Evolutionary conservation across 306 rosid genomes (phyloP).

Genomic region (Adenanthera pavonina): DNA sequence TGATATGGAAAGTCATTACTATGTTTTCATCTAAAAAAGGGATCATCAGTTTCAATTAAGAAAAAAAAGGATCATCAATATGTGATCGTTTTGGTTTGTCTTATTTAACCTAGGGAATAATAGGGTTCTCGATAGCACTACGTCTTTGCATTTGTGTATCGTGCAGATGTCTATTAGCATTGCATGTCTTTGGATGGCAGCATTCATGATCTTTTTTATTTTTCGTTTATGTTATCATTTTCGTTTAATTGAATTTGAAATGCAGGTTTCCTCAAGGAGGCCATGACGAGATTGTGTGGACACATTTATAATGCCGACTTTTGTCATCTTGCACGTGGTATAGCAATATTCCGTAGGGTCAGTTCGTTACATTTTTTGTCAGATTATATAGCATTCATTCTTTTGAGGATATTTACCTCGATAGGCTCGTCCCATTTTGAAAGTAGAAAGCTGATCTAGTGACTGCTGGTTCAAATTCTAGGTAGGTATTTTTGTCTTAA

Average conservation of each 20-base stretch:
- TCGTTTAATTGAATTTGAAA: conserved; percentile 31
- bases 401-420: conserved; percentile 56
- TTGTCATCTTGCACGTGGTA: conserved; percentile 50
- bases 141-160: neutral
- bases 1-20: neutral
- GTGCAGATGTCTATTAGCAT: conserved; percentile 25
- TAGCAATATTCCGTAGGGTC: conserved; percentile 57
- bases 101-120: neutral
- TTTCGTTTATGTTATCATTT: neutral
- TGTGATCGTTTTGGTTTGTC: neutral
- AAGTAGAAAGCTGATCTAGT: conserved; percentile 64
- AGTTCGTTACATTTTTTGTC: conserved; percentile 50
- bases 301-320: conserved; percentile 40
- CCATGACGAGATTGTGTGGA: conserved; percentile 40
- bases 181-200: conserved; percentile 21
- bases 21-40: neutral
- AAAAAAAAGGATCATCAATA: neutral
- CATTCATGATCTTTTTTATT: neutral
- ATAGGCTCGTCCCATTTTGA: conserved; percentile 57
- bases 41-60: neutral
- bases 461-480: conserved; percentile 51
- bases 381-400: conserved; percentile 62
- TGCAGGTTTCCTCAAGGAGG: conserved; percentile 60
- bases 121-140: conserved; percentile 7
- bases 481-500: conserved; percentile 30